Percentiles rank a stretch among this genome's conserved stretches.
Evolutionary conservation across 2,329 filamentous ascomycete genomes (phyloP).

Genomic region (Botrytis fabae): DNA sequence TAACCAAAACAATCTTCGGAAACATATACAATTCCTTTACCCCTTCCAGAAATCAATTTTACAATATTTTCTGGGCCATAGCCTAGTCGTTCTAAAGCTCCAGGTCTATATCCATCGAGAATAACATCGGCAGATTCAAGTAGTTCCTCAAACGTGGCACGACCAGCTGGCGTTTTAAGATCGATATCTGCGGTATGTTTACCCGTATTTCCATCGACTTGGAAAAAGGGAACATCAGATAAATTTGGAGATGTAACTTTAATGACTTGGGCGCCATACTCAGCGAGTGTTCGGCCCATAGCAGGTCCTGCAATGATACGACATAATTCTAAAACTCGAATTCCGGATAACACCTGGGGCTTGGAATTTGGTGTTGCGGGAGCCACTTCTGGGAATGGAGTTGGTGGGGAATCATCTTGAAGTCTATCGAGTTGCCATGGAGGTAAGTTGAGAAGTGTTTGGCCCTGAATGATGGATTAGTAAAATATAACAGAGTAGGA

Average conservation of each 20-base stretch:
- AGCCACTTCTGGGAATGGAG: conserved; percentile 43
- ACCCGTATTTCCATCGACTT: conserved; percentile 70
- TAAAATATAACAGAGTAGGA: not conserved
- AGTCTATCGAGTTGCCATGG: conserved; percentile 52
- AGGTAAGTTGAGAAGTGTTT: conserved; percentile 44
- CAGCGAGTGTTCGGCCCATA: conserved; percentile 69
- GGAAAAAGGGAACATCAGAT: conserved; percentile 71
- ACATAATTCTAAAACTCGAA: conserved; percentile 74
- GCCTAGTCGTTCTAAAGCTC: conserved; percentile 62
- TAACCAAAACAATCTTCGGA: conserved; percentile 73
- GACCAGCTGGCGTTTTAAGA: conserved; percentile 56
- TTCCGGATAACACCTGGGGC: conserved; percentile 50
- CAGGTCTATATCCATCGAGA: conserved; percentile 69
- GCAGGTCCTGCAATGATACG: conserved; percentile 76
- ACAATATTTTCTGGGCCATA: conserved; percentile 59
- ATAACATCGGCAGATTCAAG: conserved; percentile 64
- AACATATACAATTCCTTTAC: conserved; percentile 66
- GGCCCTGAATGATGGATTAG: conserved; percentile 39
- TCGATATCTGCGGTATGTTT: conserved; percentile 67
- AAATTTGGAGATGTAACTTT: conserved; percentile 68
- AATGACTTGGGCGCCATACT: conserved; percentile 73
- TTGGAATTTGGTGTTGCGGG: conserved; percentile 29
- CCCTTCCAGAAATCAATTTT: conserved; percentile 53
- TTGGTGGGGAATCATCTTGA: conserved; percentile 46
- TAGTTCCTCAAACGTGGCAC: conserved; percentile 57